Evolutionary conservation across 2,329 filamentous ascomycete genomes (phyloP).

Genomic region (Cadophora sp.): DNA sequence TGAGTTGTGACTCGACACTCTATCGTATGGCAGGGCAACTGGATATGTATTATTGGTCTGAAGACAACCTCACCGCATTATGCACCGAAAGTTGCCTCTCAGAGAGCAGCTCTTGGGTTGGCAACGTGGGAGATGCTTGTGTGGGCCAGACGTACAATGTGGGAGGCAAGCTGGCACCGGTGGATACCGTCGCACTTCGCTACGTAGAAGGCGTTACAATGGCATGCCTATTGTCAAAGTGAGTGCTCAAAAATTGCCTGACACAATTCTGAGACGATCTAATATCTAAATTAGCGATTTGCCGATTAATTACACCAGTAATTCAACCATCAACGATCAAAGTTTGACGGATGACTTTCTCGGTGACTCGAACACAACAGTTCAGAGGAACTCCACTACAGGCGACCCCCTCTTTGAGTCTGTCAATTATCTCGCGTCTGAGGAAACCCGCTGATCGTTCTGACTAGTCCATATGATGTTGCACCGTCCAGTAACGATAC

Average conservation of each 20-base stretch:
- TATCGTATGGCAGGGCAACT: neutral
- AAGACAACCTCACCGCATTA: neutral
- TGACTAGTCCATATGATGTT: neutral
- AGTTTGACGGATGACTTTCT: neutral
- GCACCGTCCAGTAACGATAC: neutral
- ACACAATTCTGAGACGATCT: neutral
- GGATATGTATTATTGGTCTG: neutral
- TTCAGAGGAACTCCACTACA: neutral
- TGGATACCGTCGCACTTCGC: neutral
- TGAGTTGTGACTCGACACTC: neutral
- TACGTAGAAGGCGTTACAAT: neutral
- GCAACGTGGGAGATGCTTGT: neutral
- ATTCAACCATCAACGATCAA: neutral
- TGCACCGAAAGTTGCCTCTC: slow-evolving; percentile 1
- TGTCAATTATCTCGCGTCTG: no score
- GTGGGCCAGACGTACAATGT: neutral
- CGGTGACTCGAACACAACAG: neutral
- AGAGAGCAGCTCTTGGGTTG: neutral
- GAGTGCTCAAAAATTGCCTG: neutral
- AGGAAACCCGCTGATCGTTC: no score
- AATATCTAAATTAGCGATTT: neutral
- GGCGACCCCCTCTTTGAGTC: neutral
- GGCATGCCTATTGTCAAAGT: neutral
- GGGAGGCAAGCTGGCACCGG: slow-evolving; percentile 1
- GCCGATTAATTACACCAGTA: neutral